A percentile compares a stretch with the other conserved stretches of the same genome.
These are phyloP conservation scores for Boechera stricta DNA, from an alignment of 345 rosid species.

Conservation along the genomic window DNA sequence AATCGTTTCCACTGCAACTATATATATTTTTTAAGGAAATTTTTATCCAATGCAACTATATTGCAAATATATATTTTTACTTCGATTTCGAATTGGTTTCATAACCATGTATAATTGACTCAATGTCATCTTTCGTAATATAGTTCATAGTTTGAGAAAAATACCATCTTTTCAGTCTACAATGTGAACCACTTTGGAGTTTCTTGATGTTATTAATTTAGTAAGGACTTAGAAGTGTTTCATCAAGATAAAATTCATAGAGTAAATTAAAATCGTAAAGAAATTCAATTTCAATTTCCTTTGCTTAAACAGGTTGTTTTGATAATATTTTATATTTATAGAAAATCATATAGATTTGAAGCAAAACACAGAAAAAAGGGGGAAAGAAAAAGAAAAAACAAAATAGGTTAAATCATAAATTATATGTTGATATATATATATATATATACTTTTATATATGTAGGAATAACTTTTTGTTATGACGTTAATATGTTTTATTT, in stretches of 20 bases:
- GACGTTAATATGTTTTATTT: not conserved
- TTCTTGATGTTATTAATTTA: not conserved
- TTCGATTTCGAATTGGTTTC: not conserved
- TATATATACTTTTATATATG: too few species aligned
- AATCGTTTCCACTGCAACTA: not conserved
- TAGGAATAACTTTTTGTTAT: not conserved
- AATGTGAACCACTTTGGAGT: not conserved
- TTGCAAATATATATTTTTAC: not conserved
- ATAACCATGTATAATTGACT: not conserved
- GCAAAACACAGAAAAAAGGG: not conserved
- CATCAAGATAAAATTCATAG: not conserved
- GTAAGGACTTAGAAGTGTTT: not conserved
- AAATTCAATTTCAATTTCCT: too few species aligned
- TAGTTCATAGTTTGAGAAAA: not conserved
- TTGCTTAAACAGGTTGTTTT: too few species aligned
- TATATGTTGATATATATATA: not conserved
- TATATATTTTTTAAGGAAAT: not conserved
- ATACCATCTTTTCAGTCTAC: not conserved
- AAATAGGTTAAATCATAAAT: not conserved
- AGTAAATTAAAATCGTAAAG: too few species aligned
- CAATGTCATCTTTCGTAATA: not conserved
- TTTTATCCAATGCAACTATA: too few species aligned
- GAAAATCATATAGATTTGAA: not conserved
- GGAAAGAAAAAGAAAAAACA: not conserved
- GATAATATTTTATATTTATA: too few species aligned